phyloP scores from a whole-genome alignment of 2,329 filamentous ascomycete species.

The Leptoxyphium fumago region DNA sequence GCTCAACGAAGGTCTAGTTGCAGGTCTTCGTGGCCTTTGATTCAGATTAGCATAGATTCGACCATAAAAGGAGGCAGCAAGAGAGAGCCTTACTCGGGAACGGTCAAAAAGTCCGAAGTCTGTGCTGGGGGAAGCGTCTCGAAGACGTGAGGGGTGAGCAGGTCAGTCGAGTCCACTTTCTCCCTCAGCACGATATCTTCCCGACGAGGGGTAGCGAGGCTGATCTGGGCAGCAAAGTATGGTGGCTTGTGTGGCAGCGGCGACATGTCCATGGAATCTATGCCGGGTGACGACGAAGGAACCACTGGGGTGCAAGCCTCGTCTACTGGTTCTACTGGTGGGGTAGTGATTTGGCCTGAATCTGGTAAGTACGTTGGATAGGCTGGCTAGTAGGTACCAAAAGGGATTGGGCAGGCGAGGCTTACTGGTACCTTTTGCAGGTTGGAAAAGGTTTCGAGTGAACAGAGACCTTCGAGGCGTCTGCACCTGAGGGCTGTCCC shows the following conservation, averaged over 20 bases:
- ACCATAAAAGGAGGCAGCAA: conserved; percentile 7
- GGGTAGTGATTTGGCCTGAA: conserved; percentile 28
- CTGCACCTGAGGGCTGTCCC: conserved; percentile 58
- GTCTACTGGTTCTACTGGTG: conserved; percentile 39
- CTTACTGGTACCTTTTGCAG: conserved; percentile 21
- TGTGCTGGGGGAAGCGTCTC: conserved; percentile 4
- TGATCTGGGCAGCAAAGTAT: conserved; percentile 42
- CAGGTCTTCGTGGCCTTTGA: conserved; percentile 16
- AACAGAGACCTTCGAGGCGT: conserved; percentile 78
- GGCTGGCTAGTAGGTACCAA: no score
- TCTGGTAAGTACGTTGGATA: not conserved
- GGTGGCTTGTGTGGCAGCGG: conserved; percentile 77
- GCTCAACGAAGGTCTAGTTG: conserved; percentile 58
- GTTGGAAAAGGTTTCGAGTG: conserved; percentile 52
- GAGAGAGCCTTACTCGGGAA: conserved; percentile 17
- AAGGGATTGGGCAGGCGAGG: conserved; percentile 1
- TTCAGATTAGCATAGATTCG: not conserved
- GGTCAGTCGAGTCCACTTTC: no score
- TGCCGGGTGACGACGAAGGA: conserved; percentile 66
- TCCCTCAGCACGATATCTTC: conserved; percentile 15
- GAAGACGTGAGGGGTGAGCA: conserved; percentile 1
- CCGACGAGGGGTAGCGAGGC: conserved; percentile 59
- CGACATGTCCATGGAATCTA: conserved; percentile 84
- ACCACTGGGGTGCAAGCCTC: conserved; percentile 72
- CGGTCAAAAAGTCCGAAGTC: conserved; percentile 10